These are phyloP conservation scores for Ophiocordyceps australis DNA, from an alignment of 2,329 filamentous ascomycete species.

Conservation along the genomic window DNA sequence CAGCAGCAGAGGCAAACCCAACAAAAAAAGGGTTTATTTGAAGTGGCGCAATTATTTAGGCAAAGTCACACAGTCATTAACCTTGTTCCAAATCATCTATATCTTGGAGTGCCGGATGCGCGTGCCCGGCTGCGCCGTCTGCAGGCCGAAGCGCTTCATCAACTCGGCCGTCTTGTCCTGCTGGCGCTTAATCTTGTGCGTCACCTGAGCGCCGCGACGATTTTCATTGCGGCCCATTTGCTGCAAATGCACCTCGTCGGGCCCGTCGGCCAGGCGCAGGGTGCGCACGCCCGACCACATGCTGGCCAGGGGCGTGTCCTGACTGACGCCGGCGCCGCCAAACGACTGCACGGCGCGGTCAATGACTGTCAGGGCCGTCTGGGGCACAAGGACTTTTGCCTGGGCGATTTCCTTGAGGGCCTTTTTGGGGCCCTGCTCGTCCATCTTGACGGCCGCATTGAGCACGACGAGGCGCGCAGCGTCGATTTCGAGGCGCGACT, in stretches of 20 bases:
- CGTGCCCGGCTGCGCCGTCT: slow-evolving; percentile 28
- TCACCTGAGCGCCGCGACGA: slow-evolving; percentile 42
- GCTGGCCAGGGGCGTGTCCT: slow-evolving; percentile 80
- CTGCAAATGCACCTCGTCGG: slow-evolving; percentile 84
- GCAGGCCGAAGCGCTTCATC: slow-evolving; percentile 36
- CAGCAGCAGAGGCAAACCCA: too few species aligned
- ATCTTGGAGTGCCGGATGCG: slow-evolving; percentile 30
- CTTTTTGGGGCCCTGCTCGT: slow-evolving; percentile 71
- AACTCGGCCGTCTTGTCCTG: slow-evolving; percentile 45
- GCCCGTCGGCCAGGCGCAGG: slow-evolving; percentile 75
- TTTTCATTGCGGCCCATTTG: slow-evolving; percentile 73
- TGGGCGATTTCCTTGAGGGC: slow-evolving; percentile 87
- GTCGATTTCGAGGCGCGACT: slow-evolving; percentile 85
- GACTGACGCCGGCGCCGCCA: slow-evolving; percentile 76
- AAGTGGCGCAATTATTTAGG: too few species aligned
- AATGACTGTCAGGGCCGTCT: slow-evolving; percentile 68
- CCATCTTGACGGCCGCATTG: slow-evolving; percentile 91
- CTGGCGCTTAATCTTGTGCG: slow-evolving; percentile 45
- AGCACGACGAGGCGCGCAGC: slow-evolving; percentile 76
- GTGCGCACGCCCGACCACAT: slow-evolving; percentile 73
- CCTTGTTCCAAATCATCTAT: too few species aligned
- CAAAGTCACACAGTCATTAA: too few species aligned
- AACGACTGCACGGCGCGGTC: slow-evolving; percentile 90
- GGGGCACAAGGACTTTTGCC: slow-evolving; percentile 82
- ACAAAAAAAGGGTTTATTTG: too few species aligned